These are phyloP conservation scores for Artomyces pyxidatus DNA, from an alignment of 768 basidiomycete species.

Conservation along the genomic window DNA sequence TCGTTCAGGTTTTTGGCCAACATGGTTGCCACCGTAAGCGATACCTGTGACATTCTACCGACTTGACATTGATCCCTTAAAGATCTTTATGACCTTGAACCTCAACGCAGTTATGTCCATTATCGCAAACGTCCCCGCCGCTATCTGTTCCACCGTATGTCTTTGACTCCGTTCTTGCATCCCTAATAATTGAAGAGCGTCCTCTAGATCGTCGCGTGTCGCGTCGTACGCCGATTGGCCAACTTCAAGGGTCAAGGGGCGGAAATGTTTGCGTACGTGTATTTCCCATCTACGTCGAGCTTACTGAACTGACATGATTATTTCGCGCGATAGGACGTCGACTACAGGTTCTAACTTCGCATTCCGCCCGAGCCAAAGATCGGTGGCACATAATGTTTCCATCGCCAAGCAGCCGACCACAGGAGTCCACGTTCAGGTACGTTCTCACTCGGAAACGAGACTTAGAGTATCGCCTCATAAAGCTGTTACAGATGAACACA, in stretches of 20 bases:
- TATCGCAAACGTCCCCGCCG: conserved; percentile 60
- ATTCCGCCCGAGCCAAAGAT: conserved; percentile 11
- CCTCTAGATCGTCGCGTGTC: conserved; percentile 47
- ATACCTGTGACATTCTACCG: no score
- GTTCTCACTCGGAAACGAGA: conserved; percentile 1
- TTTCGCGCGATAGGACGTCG: conserved; percentile 13
- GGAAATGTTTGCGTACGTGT: conserved; percentile 22
- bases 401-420: conserved; percentile 14
- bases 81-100: conserved; percentile 59
- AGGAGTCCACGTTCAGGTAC: conserved; percentile 29
- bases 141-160: conserved; percentile 15
- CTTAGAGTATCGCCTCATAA: neutral
- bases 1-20: conserved; percentile 31
- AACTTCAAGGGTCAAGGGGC: conserved; percentile 31
- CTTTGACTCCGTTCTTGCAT: neutral
- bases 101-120: conserved; percentile 61
- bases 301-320: conserved; percentile 9
- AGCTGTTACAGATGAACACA: conserved; percentile 3
- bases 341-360: conserved; percentile 14
- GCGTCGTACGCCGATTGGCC: conserved; percentile 50
- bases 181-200: neutral
- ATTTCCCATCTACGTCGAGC: neutral
- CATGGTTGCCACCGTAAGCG: conserved; percentile 28
- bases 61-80: conserved; percentile 19
- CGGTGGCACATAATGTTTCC: conserved; percentile 2